phyloP scores from a whole-genome alignment of 768 basidiomycete genomes.

The Coprinopsis cinerea region DNA sequence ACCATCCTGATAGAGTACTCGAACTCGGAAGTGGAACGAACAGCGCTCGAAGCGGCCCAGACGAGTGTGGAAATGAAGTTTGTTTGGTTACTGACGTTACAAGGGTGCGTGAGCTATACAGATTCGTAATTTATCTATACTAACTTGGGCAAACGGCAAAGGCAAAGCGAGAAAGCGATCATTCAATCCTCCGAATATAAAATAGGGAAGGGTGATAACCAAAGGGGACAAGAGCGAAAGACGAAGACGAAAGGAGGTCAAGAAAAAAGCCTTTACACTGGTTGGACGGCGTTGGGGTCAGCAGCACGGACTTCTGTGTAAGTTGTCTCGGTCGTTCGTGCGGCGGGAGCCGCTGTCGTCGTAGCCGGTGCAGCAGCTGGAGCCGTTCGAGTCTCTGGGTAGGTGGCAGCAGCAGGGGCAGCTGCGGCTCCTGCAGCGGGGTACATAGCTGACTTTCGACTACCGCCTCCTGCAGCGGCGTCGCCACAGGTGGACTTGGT shows the following conservation, averaged over 20 bases:
- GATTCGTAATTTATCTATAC: no score
- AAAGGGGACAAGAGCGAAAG: no score
- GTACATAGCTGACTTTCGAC: background rate
- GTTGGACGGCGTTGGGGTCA: background rate
- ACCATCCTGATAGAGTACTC: no score
- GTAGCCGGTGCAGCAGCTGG: background rate
- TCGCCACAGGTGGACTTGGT: slow-evolving; percentile 5
- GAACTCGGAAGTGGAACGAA: no score
- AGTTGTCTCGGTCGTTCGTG: slow-evolving; percentile 6
- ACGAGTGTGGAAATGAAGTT: no score
- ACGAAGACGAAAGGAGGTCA: background rate
- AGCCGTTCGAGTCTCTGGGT: slow-evolving; percentile 16
- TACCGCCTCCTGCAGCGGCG: background rate
- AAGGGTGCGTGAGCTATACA: no score
- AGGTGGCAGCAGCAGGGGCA: slow-evolving; percentile 9
- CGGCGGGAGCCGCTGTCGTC: slow-evolving; percentile 7
- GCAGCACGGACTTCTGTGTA: slow-evolving; percentile 8
- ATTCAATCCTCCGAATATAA: no score
- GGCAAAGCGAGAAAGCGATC: no score
- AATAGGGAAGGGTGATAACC: no score
- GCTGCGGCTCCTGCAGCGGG: background rate
- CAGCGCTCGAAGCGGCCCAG: no score
- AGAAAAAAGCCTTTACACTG: background rate
- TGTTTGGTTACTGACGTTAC: no score
- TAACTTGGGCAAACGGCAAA: no score